phyloP scores from a whole-genome alignment of 2,329 filamentous ascomycete genomes.

The Colletotrichum somersetense region DNA sequence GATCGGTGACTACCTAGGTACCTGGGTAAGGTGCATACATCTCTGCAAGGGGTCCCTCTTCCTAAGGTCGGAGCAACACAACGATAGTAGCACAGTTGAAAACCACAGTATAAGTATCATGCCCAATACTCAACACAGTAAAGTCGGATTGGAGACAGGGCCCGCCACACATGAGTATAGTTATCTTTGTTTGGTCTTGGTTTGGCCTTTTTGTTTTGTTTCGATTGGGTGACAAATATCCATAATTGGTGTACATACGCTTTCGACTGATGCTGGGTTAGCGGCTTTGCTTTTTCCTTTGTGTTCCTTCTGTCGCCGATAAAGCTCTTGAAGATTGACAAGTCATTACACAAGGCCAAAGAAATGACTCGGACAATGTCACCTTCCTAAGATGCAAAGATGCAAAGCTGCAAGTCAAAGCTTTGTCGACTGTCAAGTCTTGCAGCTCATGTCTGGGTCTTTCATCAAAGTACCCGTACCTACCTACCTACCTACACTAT shows the following conservation, averaged over 20 bases:
- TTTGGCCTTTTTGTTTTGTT: constrained; percentile 5
- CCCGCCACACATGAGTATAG: constrained; percentile 1
- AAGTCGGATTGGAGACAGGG: constrained; percentile 1
- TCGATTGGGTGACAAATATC: background rate
- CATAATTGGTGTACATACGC: background rate
- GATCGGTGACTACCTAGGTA: too few relatives aligned
- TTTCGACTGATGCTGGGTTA: background rate
- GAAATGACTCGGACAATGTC: too few relatives aligned
- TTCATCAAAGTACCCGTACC: background rate
- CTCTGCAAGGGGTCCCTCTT: too few relatives aligned
- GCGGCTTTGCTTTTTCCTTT: background rate
- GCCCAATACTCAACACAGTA: too few relatives aligned
- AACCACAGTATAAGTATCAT: too few relatives aligned
- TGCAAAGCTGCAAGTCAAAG: constrained; percentile 18
- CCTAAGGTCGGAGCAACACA: too few relatives aligned
- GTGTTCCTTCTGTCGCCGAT: background rate
- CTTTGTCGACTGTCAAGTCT: background rate
- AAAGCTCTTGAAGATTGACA: background rate
- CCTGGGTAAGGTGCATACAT: too few relatives aligned
- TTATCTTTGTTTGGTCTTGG: background rate
- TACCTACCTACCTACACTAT: background rate
- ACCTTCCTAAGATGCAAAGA: background rate
- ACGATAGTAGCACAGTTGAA: too few relatives aligned
- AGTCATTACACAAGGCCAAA: background rate
- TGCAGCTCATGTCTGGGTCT: constrained; percentile 16